phyloP scores from a whole-genome alignment of 1,284 basidiomycete species.

The Papiliotrema terrestris region DNA sequence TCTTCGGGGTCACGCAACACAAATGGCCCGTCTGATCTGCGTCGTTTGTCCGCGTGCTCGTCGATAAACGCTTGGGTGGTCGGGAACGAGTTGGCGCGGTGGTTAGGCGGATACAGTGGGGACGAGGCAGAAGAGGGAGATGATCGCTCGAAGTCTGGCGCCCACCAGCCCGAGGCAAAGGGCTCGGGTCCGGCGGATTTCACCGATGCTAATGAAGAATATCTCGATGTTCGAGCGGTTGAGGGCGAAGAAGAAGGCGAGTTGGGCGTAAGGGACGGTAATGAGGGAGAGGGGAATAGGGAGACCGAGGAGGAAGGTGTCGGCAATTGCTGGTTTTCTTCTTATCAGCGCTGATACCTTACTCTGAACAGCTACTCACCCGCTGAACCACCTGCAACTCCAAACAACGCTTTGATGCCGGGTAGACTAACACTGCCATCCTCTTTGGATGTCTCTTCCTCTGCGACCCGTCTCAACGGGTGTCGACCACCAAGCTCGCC shows the following conservation, averaged over 20 bases:
- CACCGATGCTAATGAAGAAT: constrained; percentile 36
- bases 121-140: constrained; percentile 2
- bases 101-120: not conserved
- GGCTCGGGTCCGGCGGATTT: constrained; percentile 19
- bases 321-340: constrained; percentile 13
- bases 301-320: constrained; percentile 14
- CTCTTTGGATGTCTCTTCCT: constrained; percentile 20
- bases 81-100: constrained; percentile 16
- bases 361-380: too few relatives aligned
- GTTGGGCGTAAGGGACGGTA: constrained; percentile 26
- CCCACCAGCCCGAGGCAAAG: constrained; percentile 36
- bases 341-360: not conserved
- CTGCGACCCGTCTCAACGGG: constrained; percentile 34
- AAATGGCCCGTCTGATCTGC: constrained; percentile 37
- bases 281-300: constrained; percentile 16
- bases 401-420: constrained; percentile 35
- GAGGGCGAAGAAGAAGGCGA: constrained; percentile 39
- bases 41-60: constrained; percentile 35
- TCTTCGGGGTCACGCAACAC: constrained; percentile 37
- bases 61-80: constrained; percentile 17
- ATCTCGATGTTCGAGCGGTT: constrained; percentile 35
- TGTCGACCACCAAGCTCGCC: constrained; percentile 38
- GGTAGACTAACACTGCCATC: constrained; percentile 27
- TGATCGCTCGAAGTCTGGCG: constrained; percentile 27
- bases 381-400: constrained; percentile 17